Evolutionary conservation across 225 moss, liverwort and hornwort genomes (phyloP).

Genomic region (Physcomitrellopsis africana): DNA sequence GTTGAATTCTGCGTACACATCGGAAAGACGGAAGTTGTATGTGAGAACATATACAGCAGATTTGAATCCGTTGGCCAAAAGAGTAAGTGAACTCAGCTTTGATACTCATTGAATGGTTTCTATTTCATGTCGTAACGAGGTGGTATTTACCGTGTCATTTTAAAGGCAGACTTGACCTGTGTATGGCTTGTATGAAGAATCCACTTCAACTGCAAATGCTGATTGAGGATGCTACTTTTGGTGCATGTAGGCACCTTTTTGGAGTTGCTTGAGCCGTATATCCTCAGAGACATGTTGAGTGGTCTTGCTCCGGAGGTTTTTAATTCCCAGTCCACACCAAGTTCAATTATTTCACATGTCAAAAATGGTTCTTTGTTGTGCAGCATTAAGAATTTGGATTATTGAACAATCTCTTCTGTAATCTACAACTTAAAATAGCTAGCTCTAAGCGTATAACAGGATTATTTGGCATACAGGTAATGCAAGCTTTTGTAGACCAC

Average conservation of each 20-base stretch:
- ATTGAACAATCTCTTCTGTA: too few species aligned
- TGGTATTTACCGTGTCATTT: background rate
- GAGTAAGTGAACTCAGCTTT: constrained; percentile 30
- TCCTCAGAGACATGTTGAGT: constrained; percentile 64
- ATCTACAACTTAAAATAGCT: background rate
- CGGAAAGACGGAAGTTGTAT: constrained; percentile 61
- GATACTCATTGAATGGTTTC: background rate
- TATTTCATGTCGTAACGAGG: background rate
- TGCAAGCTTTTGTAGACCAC: constrained; percentile 77
- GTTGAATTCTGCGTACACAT: constrained; percentile 77
- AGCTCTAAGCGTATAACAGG: background rate
- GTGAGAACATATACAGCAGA: constrained; percentile 69
- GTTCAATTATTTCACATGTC: background rate
- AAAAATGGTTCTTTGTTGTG: too few species aligned
- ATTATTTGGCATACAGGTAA: constrained; percentile 42
- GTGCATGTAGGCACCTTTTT: constrained; percentile 54
- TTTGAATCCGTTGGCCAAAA: constrained; percentile 71
- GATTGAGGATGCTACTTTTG: background rate
- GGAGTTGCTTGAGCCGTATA: constrained; percentile 72
- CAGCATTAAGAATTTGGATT: too few species aligned
- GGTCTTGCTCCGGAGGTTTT: constrained; percentile 68
- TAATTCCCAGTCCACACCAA: background rate
- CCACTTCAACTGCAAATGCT: too few species aligned
- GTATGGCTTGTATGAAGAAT: too few species aligned
- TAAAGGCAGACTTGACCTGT: too few species aligned